Base-by-base conservation (phyloP, 2,329 filamentous ascomycete genomes). In the Fusarium sp. region DNA sequence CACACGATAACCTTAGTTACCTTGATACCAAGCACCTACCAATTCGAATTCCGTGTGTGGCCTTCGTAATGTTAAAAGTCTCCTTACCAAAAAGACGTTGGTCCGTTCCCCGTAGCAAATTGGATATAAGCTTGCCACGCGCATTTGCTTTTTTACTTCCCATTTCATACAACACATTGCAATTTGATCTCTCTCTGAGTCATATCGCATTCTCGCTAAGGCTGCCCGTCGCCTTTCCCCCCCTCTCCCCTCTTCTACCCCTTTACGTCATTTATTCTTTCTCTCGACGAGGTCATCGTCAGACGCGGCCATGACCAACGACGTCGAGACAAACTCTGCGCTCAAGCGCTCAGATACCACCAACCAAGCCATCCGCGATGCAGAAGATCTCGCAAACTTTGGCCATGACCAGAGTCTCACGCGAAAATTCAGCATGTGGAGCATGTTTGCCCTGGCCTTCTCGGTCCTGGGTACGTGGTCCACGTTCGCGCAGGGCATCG, bases 391-490 rank as follows among this genome's bases (percentile, higher is more conserved):
- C 31, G 84, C 84, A 35, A 79, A 79, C 42, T 76, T 85, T 20
- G 84, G 84, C 69, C 84, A 85, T 71, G 78, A 77, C 48, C 81
- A 85, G 77, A 75, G 75, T 22, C 81, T 85, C 45, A 74, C 79
- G 7, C 82, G 84, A 68, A 85, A 89, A 73, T 90, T 90, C 77
- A 84, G 83, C 77, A 79, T 85, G 12, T 86, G 84, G 85, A 89
- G 87, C 78, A 89, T 90, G 87, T 82, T 90, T 17, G 85, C 87
- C 26, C 83, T 90, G 26, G 86, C 88, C 35, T 89, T 90, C 67
- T 88, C 85, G 66, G 87, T 90, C 20, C 81, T 90, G 36, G 88
- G 88, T 66, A 90, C 88, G 9, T 90, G 88, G 83, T 87, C 87
- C 1, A 89, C 87, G 2, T 87, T 89, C 69, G 88, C 88, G 0